A percentile compares a stretch with the other conserved stretches of the same genome.
Conservation (phyloP, 345 rosid genomes). For the Hypericum perforatum region DNA sequence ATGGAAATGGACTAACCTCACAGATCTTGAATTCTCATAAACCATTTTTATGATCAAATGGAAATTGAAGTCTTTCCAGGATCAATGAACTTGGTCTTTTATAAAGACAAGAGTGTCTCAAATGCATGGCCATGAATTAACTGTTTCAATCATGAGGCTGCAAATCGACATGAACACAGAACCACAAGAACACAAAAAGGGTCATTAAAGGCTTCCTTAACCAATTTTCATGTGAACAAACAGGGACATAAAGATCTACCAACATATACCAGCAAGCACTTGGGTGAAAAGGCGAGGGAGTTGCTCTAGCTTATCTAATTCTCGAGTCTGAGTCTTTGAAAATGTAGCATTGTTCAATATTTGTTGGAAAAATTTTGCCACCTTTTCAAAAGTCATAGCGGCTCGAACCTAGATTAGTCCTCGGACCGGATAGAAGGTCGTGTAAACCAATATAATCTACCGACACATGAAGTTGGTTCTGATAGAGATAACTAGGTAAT, state of each 20-base stretch:
- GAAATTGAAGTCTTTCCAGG: neutral
- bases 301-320: too few relatives aligned
- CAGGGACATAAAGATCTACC: neutral
- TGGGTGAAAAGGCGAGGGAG: too few relatives aligned
- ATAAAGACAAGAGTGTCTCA: neutral
- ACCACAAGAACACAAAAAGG: conserved; percentile 12
- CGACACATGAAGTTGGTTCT: too few relatives aligned
- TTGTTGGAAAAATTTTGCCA: too few relatives aligned
- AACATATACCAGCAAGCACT: too few relatives aligned
- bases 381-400: too few relatives aligned
- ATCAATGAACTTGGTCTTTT: conserved; percentile 7
- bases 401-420: too few relatives aligned
- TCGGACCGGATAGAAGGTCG: too few relatives aligned
- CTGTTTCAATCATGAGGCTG: conserved; percentile 2
- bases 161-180: conserved; percentile 16
- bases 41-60: conserved; percentile 15
- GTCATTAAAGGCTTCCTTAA: neutral
- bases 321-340: too few relatives aligned
- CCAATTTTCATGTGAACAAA: conserved; percentile 25
- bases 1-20: conserved; percentile 38
- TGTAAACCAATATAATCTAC: too few relatives aligned
- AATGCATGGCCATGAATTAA: conserved; percentile 1
- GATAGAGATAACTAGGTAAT: too few relatives aligned
- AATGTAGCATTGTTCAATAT: too few relatives aligned
- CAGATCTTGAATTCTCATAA: conserved; percentile 49